Conservation (phyloP, 345 rosid species). For the Combretum micranthum region DNA sequence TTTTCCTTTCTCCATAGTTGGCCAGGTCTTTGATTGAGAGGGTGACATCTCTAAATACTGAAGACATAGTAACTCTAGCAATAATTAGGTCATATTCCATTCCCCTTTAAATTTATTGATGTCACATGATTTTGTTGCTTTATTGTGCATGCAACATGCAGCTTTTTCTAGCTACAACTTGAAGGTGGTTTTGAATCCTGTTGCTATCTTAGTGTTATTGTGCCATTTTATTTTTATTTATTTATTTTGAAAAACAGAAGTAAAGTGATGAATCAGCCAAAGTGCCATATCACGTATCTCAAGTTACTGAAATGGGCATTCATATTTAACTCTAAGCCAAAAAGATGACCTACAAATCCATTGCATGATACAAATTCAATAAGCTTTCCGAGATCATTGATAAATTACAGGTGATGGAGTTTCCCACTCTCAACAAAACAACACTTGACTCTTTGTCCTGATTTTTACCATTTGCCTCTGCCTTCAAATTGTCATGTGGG, state of each 20-base stretch:
- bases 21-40: neutral
- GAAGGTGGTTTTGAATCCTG: too few species aligned
- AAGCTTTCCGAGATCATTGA: conserved; percentile 83
- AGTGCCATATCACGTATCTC: neutral
- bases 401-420: conserved; percentile 76
- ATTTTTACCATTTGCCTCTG: conserved; percentile 62
- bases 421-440: conserved; percentile 81
- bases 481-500: conserved; percentile 48
- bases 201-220: too few species aligned
- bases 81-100: too few species aligned
- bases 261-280: neutral
- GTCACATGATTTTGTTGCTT: too few species aligned
- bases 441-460: conserved; percentile 87
- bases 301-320: neutral
- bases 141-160: too few species aligned
- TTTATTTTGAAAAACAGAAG: conserved; percentile 5
- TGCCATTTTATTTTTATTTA: too few species aligned
- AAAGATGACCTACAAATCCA: neutral
- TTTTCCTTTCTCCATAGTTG: neutral
- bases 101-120: too few species aligned
- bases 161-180: too few species aligned
- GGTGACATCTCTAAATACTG: too few species aligned
- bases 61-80: too few species aligned
- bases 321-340: conserved; percentile 5
- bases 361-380: conserved; percentile 13